These are phyloP conservation scores for Orychophragmus violaceus DNA, from an alignment of 345 rosid species.

Conservation along the genomic window DNA sequence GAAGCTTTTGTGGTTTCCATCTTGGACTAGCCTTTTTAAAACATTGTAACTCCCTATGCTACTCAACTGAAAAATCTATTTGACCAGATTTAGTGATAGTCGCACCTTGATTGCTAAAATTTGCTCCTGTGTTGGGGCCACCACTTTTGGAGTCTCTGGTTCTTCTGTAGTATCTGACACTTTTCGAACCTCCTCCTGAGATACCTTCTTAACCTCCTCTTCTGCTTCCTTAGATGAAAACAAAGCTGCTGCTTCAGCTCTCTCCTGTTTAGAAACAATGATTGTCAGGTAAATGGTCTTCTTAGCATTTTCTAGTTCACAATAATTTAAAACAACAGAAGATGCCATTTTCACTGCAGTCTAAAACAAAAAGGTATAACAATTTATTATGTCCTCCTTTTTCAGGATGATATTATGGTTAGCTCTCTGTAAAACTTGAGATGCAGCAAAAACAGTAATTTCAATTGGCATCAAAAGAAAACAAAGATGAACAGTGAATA, in stretches of 20 bases:
- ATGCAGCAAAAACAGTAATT: neutral
- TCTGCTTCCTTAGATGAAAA: constrained; percentile 89
- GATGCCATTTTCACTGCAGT: neutral
- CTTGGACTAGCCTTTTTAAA: neutral
- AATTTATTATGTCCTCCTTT: neutral
- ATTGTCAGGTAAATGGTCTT: neutral
- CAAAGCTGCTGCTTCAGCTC: constrained; percentile 72
- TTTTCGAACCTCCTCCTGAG: constrained; percentile 58
- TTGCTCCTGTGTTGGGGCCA: constrained; percentile 92
- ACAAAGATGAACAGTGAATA: neutral
- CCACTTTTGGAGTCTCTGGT: constrained; percentile 58
- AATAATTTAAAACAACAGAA: neutral
- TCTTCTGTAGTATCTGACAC: constrained; percentile 50
- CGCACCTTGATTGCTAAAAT: constrained; percentile 91
- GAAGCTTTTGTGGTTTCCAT: neutral
- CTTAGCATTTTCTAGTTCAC: neutral
- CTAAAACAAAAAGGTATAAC: neutral
- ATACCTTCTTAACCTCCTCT: constrained; percentile 71
- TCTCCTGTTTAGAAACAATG: constrained; percentile 48
- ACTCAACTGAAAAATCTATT: neutral
- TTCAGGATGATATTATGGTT: neutral
- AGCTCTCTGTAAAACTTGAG: neutral
- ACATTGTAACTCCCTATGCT: neutral
- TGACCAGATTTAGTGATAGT: neutral
- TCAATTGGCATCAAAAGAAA: neutral